These are phyloP conservation scores for Pythium monospermum DNA, from an alignment of 352 stramenopile genomes.

Conservation along the genomic window DNA sequence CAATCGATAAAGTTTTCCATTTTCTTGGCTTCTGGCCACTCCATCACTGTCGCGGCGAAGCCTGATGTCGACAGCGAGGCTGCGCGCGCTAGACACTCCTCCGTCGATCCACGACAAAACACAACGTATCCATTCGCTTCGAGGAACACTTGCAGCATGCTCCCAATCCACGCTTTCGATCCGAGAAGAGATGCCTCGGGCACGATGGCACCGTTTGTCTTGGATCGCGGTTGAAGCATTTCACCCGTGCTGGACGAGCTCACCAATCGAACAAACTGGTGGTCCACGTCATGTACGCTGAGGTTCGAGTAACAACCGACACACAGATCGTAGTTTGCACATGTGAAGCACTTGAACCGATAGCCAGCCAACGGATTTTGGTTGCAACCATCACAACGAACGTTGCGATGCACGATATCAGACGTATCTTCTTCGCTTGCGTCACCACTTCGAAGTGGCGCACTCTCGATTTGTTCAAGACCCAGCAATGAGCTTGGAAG, in stretches of 20 bases:
- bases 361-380: constrained; percentile 60
- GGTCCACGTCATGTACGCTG: constrained; percentile 48
- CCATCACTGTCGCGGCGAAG: constrained; percentile 42
- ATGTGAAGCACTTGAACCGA: constrained; percentile 75
- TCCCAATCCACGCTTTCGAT: constrained; percentile 64
- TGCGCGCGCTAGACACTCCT: constrained; percentile 32
- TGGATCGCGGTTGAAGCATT: constrained; percentile 52
- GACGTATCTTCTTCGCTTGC: neutral
- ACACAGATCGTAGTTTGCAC: constrained; percentile 75
- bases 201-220: constrained; percentile 36
- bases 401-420: constrained; percentile 49
- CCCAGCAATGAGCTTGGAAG: constrained; percentile 3
- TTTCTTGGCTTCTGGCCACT: constrained; percentile 25
- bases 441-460: neutral
- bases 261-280: constrained; percentile 59
- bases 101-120: constrained; percentile 30
- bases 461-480: constrained; percentile 5
- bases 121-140: constrained; percentile 44
- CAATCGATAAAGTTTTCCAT: constrained; percentile 45
- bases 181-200: constrained; percentile 49
- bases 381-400: constrained; percentile 78
- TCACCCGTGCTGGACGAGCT: constrained; percentile 45
- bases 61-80: constrained; percentile 33
- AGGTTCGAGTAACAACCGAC: constrained; percentile 55
- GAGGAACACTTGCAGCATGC: constrained; percentile 38